These are phyloP conservation scores for Phytophthora macrochlamydospora DNA, from an alignment of 352 stramenopile species.

Conservation along the genomic window DNA sequence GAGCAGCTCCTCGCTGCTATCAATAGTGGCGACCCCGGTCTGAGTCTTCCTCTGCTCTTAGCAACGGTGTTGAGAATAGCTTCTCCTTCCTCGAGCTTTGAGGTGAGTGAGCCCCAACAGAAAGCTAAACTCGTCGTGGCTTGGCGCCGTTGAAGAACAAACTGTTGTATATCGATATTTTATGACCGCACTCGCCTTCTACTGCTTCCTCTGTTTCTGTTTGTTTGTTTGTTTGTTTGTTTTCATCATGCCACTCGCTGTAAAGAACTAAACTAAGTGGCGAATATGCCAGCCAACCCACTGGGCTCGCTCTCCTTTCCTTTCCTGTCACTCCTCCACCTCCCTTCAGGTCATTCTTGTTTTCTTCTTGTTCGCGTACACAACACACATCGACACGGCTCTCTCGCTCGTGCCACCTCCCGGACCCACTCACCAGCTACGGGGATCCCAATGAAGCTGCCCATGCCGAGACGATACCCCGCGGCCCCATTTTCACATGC, in stretches of 20 bases:
- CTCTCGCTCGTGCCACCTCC: conserved; percentile 39
- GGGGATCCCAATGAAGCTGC: conserved; percentile 32
- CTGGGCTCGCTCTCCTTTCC: too few relatives aligned
- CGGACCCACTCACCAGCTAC: conserved; percentile 22
- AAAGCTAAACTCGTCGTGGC: background rate
- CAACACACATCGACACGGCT: conserved; percentile 47
- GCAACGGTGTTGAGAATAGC: conserved; percentile 1
- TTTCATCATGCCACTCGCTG: conserved; percentile 26
- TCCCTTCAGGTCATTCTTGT: conserved; percentile 25
- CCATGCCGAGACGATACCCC: conserved; percentile 6
- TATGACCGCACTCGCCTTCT: conserved; percentile 1
- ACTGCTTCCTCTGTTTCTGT: conserved; percentile 25
- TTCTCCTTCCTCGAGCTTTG: background rate
- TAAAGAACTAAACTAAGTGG: conserved; percentile 41
- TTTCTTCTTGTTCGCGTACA: conserved; percentile 40
- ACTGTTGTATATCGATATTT: conserved; percentile 25
- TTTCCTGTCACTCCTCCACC: background rate
- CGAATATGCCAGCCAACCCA: conserved; percentile 12
- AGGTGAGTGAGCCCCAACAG: too few relatives aligned
- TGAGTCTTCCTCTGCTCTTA: background rate
- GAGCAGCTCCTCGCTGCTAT: conserved; percentile 14
- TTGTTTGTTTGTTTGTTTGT: conserved; percentile 44
- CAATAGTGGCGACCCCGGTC: conserved; percentile 15
- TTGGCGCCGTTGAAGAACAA: conserved; percentile 7
- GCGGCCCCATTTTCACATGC: conserved; percentile 11